Evolutionary conservation across 2,329 filamentous ascomycete species (phyloP), one percentile per base, ranked within the genome.

Genomic region (Nemania sp.): DNA sequence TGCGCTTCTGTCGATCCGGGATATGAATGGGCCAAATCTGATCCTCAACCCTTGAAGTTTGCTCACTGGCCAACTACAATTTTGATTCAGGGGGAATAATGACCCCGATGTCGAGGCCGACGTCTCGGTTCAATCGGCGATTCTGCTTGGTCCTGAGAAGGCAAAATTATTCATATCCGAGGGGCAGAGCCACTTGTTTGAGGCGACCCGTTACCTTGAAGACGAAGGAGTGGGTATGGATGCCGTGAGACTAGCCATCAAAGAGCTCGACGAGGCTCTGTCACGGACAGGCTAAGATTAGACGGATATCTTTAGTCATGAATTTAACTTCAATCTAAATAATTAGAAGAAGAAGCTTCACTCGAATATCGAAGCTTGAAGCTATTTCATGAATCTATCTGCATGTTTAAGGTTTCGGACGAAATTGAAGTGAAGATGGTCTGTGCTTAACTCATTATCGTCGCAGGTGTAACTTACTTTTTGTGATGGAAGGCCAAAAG

Each of bases 1-100:
- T 1, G 70, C 71, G 1, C 61, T 73, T 20, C 59, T 73, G 24
- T 69, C 67, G 70, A 73, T 31, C 59, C 53, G 1, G 71, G 70
- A 1, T 70, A 66, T n/a, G 61, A 65, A 6, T 72, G 68, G 70
- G 61, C 65, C 44, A 22, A 34, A 17, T 39, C 58, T 1, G 43
- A 47, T 11, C 39, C 52, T 9, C 12, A 56, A 0, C 44, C 36
- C 7, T 49, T 53, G n/a, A 62, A 55, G 36, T 45, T 57, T 12
- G 52, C 45, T 1, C 42, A 45, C 2, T 73, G 70, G 71, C 71
- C 71, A 15, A 49, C 59, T 8, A 73, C 70, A 0, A 64, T 73
- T 20, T 39, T 39, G 5, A 49, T 42, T 20, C 28, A 34, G 6
- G 37, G 28, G 9, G n/a, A 17, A 41, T 14, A 40, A 9, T 14